phyloP scores from a whole-genome alignment of 768 basidiomycete genomes.

The Mycena venus region DNA sequence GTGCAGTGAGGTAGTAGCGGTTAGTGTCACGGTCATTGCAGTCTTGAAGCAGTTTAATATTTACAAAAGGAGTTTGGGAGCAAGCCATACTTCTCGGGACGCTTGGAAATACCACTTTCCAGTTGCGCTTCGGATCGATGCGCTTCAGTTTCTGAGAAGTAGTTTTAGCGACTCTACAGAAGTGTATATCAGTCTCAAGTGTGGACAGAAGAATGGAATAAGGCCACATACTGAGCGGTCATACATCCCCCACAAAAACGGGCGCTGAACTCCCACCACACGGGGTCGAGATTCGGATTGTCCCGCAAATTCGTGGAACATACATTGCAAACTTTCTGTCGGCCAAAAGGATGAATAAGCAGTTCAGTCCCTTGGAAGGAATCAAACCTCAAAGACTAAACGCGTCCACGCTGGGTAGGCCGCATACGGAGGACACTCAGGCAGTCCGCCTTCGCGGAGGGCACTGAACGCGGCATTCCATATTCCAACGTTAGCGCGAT shows the following conservation, averaged over 20 bases:
- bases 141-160: constrained; percentile 8
- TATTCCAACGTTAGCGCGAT: constrained; percentile 20
- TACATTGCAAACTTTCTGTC: no score
- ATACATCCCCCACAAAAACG: constrained; percentile 14
- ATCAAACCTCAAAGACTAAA: constrained; percentile 20
- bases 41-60: not conserved
- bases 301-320: constrained; percentile 8
- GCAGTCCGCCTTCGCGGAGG: constrained; percentile 1
- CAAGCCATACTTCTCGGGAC: not conserved
- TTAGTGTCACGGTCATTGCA: not conserved
- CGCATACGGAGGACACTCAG: constrained; percentile 14
- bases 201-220: not conserved
- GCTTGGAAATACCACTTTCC: not conserved
- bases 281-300: not conserved
- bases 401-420: constrained; percentile 20
- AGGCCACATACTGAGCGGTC: not conserved
- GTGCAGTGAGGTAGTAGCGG: constrained; percentile 9
- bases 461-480: constrained; percentile 27
- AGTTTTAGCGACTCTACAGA: not conserved
- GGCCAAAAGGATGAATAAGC: no score
- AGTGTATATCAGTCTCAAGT: not conserved
- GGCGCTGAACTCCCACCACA: constrained; percentile 24
- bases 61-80: not conserved
- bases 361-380: no score
- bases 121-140: constrained; percentile 11